phyloP scores from a whole-genome alignment of 352 stramenopile species.

The Pythium utonaiense region DNA sequence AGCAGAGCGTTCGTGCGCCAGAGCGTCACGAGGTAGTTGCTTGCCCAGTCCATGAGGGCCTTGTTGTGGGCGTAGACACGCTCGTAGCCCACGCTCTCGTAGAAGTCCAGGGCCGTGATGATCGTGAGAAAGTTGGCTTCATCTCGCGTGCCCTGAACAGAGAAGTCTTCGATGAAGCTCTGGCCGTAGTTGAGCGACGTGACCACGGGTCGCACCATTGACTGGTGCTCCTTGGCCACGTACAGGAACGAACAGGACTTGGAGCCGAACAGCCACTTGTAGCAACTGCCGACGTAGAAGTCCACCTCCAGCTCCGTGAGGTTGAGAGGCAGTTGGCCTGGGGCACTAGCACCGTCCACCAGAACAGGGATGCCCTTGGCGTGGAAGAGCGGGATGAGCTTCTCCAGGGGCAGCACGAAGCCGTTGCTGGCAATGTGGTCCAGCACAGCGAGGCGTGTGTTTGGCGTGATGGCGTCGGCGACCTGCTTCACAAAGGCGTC shows the following conservation, averaged over 20 bases:
- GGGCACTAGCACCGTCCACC: constrained; percentile 74
- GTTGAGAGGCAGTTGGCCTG: constrained; percentile 69
- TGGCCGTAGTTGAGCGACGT: constrained; percentile 80
- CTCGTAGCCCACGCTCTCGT: constrained; percentile 71
- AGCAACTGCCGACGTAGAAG: constrained; percentile 81
- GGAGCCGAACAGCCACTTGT: constrained; percentile 87
- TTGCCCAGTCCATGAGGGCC: constrained; percentile 78
- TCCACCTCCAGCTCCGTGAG: constrained; percentile 61
- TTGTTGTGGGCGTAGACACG: constrained; percentile 83
- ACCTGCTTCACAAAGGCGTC: constrained; percentile 68
- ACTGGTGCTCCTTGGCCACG: constrained; percentile 73
- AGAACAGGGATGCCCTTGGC: constrained; percentile 71
- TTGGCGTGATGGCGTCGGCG: constrained; percentile 68
- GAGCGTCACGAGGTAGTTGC: constrained; percentile 60
- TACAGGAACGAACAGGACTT: constrained; percentile 86
- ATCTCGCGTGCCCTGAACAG: constrained; percentile 77
- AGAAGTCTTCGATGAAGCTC: constrained; percentile 81
- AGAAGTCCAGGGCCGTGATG: constrained; percentile 78
- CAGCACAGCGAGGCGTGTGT: constrained; percentile 79
- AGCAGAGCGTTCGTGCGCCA: constrained; percentile 74
- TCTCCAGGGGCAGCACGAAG: constrained; percentile 76
- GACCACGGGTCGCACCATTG: constrained; percentile 72
- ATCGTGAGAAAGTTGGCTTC: constrained; percentile 84
- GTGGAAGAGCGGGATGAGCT: constrained; percentile 82
- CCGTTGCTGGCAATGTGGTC: constrained; percentile 81